phyloP scores from a whole-genome alignment of 2,329 filamentous ascomycete species.

The Fusarium mexicanum region DNA sequence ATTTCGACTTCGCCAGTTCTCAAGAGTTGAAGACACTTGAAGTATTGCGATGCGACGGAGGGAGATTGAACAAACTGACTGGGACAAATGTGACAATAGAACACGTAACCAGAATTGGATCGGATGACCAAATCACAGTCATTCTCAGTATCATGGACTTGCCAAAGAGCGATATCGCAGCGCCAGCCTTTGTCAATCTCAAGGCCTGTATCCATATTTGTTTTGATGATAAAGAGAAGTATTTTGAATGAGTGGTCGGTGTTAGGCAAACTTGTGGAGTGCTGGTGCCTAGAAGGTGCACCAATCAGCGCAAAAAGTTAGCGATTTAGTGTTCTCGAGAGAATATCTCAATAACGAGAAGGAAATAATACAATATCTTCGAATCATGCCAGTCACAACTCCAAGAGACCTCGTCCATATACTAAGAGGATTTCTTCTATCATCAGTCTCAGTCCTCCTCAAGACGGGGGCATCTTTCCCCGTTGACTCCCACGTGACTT shows the following conservation, averaged over 20 bases:
- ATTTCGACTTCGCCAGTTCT: neutral
- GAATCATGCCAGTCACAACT: too few species aligned
- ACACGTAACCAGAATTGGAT: neutral
- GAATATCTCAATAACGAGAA: neutral
- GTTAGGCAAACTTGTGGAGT: neutral
- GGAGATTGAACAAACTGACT: neutral
- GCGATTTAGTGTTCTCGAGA: accelerated
- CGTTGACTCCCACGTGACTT: neutral
- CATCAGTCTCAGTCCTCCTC: too few species aligned
- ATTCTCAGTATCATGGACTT: neutral
- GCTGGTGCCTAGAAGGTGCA: neutral
- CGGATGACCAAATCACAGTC: neutral
- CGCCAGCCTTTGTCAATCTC: neutral
- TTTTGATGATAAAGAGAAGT: neutral
- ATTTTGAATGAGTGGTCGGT: accelerated
- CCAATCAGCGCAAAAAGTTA: neutral
- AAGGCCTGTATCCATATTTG: accelerated
- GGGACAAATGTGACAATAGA: neutral
- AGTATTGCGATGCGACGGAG: accelerated
- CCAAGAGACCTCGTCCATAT: too few species aligned
- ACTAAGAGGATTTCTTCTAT: too few species aligned
- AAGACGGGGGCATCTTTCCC: too few species aligned
- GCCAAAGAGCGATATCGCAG: neutral
- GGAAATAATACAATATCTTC: too few species aligned
- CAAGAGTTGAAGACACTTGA: accelerated